A percentile compares a stretch with the other conserved stretches of the same genome.
Conservation (phyloP, 2,329 filamentous ascomycete species). For the Emergomyces africanus region DNA sequence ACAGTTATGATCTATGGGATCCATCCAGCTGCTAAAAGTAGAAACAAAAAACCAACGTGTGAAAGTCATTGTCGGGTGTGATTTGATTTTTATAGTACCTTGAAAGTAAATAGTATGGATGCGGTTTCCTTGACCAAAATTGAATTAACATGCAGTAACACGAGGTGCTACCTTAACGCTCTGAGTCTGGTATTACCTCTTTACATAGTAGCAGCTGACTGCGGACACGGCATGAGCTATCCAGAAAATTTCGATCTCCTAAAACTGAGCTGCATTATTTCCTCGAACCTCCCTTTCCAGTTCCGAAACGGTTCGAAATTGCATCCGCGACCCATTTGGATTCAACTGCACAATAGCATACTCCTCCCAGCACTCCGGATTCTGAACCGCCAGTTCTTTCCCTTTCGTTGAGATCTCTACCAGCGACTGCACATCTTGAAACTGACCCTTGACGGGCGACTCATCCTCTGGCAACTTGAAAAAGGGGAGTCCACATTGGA, state of each 20-base stretch:
- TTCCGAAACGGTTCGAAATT: constrained; percentile 1
- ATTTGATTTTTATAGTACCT: not conserved
- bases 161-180: not conserved
- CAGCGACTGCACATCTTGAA: not conserved
- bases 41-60: too few species aligned
- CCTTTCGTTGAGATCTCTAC: not conserved
- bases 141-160: not conserved
- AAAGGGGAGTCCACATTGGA: constrained; percentile 23
- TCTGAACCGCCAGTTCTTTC: not conserved
- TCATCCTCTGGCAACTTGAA: constrained; percentile 19
- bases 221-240: not conserved
- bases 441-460: not conserved
- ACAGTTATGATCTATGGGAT: too few species aligned
- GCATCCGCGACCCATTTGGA: not conserved
- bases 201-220: not conserved
- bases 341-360: not conserved
- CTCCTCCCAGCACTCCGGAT: not conserved
- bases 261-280: not conserved
- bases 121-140: not conserved
- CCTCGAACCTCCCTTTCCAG: not conserved
- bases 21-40: too few species aligned
- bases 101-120: not conserved
- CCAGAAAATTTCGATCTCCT: not conserved
- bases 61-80: too few species aligned
- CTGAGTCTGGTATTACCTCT: not conserved